These are phyloP conservation scores for Mariannaea sp. DNA, from an alignment of 2,329 filamentous ascomycete species.

Conservation along the genomic window DNA sequence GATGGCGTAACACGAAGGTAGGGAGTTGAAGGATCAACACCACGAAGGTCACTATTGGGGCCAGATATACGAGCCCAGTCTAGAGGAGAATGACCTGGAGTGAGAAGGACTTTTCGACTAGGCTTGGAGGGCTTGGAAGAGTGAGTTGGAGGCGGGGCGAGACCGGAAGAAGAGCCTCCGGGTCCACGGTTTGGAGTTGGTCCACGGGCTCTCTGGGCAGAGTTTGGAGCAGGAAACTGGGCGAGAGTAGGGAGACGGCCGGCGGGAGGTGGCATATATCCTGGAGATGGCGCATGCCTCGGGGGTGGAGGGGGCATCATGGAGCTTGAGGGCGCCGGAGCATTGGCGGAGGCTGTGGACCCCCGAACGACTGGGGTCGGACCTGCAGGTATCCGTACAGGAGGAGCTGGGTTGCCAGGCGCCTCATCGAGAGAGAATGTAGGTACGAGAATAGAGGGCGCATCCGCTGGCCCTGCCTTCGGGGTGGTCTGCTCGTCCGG, in stretches of 20 bases:
- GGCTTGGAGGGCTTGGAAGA: conserved; percentile 58
- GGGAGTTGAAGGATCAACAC: conserved; percentile 55
- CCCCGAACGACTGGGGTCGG: conserved; percentile 26
- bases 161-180: conserved; percentile 43
- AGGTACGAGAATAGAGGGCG: conserved; percentile 44
- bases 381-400: conserved; percentile 31
- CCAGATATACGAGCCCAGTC: conserved; percentile 87
- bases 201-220: conserved; percentile 54
- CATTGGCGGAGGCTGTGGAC: conserved; percentile 18
- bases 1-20: conserved; percentile 80
- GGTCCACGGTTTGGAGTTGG: conserved; percentile 49
- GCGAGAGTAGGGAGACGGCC: conserved; percentile 44
- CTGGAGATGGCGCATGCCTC: conserved; percentile 7
- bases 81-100: conserved; percentile 91
- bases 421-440: conserved; percentile 51
- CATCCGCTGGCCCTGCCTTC: conserved; percentile 47
- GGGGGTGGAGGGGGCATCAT: conserved; percentile 39
- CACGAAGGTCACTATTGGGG: conserved; percentile 70
- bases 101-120: conserved; percentile 74
- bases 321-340: conserved; percentile 24
- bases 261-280: conserved; percentile 29
- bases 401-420: conserved; percentile 34
- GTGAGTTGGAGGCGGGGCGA: conserved; percentile 62
- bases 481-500: conserved; percentile 56
- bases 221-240: conserved; percentile 57